Conservation (phyloP, 2,329 filamentous ascomycete species). For the Aureobasidium sp. region DNA sequence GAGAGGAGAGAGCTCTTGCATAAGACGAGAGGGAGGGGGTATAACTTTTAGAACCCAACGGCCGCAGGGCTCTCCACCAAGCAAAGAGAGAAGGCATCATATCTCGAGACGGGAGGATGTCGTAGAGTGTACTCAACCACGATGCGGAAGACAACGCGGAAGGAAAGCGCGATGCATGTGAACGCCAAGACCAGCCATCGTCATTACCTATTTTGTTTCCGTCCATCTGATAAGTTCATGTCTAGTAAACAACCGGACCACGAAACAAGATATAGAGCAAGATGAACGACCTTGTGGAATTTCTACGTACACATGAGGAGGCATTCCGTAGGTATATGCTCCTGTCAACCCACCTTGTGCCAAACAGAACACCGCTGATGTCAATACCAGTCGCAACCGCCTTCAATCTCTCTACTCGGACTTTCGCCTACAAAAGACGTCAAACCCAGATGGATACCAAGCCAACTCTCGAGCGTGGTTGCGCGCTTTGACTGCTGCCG, state of each 20-base stretch:
- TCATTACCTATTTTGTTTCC: neutral
- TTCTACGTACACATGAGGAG: slow-evolving; percentile 44
- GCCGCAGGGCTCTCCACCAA: too few relatives aligned
- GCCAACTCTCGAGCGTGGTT: slow-evolving; percentile 79
- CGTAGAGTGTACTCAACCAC: too few relatives aligned
- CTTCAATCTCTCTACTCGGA: slow-evolving; percentile 85
- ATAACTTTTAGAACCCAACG: too few relatives aligned
- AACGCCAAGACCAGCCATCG: slow-evolving; percentile 6
- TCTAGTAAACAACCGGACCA: neutral
- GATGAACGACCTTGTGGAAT: slow-evolving; percentile 53
- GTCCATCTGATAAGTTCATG: too few relatives aligned
- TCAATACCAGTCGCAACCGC: slow-evolving; percentile 52
- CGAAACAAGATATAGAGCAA: neutral
- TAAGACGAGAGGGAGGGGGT: too few relatives aligned
- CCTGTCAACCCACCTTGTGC: slow-evolving; percentile 7
- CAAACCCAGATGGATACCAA: slow-evolving; percentile 78
- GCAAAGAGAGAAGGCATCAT: neutral
- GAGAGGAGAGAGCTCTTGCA: too few relatives aligned
- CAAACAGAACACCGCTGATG: slow-evolving; percentile 5
- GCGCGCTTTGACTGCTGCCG: slow-evolving; percentile 62
- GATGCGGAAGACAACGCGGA: neutral
- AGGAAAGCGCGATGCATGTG: slow-evolving; percentile 6
- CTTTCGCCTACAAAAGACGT: slow-evolving; percentile 64
- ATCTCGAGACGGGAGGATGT: neutral
- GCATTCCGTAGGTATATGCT: slow-evolving; percentile 37